phyloP scores from a whole-genome alignment of 768 basidiomycete species.

The Lactifluus volemus region DNA sequence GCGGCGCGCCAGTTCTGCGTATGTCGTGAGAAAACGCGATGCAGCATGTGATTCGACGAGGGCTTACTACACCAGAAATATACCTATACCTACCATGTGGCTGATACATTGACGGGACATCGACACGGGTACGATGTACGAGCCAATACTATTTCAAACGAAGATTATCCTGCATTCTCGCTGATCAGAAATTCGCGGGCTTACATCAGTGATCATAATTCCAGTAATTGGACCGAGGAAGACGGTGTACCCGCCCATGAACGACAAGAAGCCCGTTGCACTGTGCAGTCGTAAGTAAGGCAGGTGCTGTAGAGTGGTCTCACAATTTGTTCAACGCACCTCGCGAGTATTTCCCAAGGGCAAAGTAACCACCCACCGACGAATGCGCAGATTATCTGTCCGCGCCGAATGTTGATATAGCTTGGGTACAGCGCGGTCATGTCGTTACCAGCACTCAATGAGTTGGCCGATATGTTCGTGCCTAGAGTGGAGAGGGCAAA shows the following conservation, averaged over 20 bases:
- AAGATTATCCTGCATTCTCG: background rate
- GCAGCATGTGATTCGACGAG: background rate
- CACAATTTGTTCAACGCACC: constrained; percentile 23
- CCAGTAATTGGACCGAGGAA: constrained; percentile 83
- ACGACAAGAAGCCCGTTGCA: constrained; percentile 60
- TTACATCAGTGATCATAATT: constrained; percentile 52
- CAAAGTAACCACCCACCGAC: constrained; percentile 80
- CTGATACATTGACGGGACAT: constrained; percentile 79
- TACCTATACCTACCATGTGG: constrained; percentile 77
- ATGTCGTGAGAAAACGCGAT: background rate
- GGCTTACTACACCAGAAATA: constrained; percentile 52
- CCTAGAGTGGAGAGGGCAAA: constrained; percentile 68
- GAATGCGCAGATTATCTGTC: constrained; percentile 65
- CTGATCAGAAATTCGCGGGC: constrained; percentile 20
- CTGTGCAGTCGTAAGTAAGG: constrained; percentile 15
- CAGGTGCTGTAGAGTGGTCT: constrained; percentile 1
- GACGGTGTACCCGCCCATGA: constrained; percentile 80
- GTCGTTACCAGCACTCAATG: constrained; percentile 71
- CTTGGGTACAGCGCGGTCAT: constrained; percentile 69
- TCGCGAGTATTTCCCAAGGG: constrained; percentile 77
- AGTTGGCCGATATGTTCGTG: constrained; percentile 66
- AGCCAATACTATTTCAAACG: constrained; percentile 55
- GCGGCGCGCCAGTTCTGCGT: constrained; percentile 81
- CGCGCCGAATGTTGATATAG: constrained; percentile 75
- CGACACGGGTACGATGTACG: constrained; percentile 59